Evolutionary conservation across 176 grass and related monocot genomes (phyloP).

Genomic region (Oropetium thomaeum): DNA sequence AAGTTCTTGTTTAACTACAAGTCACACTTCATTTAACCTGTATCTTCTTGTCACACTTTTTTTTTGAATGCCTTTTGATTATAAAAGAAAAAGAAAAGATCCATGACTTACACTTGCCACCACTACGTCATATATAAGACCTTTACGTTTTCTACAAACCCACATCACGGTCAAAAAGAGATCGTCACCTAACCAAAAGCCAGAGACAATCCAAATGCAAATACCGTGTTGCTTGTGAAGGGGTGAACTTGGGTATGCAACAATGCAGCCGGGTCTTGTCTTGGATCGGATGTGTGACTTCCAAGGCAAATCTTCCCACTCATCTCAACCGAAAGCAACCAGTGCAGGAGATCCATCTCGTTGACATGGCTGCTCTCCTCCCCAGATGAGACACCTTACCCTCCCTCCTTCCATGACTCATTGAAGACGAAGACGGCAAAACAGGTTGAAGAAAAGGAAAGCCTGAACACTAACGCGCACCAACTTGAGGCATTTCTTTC

Average conservation of each 20-base stretch:
- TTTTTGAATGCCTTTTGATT: not conserved
- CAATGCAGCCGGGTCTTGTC: conserved; percentile 26
- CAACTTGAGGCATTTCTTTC: conserved; percentile 30
- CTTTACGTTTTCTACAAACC: not conserved
- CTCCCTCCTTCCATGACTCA: conserved; percentile 12
- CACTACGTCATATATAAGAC: not conserved
- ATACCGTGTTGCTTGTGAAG: conserved; percentile 65
- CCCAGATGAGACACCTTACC: conserved; percentile 34
- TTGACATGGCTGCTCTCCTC: conserved; percentile 34
- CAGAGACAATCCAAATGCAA: conserved; percentile 31
- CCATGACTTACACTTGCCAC: not conserved
- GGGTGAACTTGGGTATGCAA: conserved; percentile 38
- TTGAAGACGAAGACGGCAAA: conserved; percentile 9
- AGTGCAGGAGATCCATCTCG: not conserved
- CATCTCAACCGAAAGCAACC: conserved; percentile 27
- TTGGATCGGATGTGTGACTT: conserved; percentile 31
- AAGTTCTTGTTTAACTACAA: no score
- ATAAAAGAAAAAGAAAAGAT: not conserved
- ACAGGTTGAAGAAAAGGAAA: conserved; percentile 32
- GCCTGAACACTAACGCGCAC: conserved; percentile 31
- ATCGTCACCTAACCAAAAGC: conserved; percentile 46
- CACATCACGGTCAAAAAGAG: conserved; percentile 35
- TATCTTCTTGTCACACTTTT: not conserved
- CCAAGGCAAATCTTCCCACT: conserved; percentile 41
- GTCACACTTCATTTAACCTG: not conserved